Percentiles rank a stretch among this genome's conserved stretches.
Evolutionary conservation across 2,329 filamentous ascomycete species (phyloP).

Genomic region (Colletotrichum spinosum): DNA sequence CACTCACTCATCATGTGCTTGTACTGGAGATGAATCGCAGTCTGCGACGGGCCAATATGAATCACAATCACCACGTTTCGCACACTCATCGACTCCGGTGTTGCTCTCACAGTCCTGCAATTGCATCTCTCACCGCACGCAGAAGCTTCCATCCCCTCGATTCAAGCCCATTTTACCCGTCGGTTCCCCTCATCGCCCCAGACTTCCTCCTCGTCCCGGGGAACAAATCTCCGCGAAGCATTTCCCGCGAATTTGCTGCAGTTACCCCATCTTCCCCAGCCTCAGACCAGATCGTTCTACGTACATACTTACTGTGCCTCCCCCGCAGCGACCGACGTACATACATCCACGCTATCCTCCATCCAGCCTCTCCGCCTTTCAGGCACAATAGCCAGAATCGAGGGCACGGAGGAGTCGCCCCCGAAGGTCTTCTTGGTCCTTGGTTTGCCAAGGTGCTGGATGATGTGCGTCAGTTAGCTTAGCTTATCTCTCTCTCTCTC

Average conservation of each 20-base stretch:
- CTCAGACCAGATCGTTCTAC: neutral
- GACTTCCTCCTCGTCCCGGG: conserved; percentile 1
- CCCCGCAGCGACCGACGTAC: conserved; percentile 6
- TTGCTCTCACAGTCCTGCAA: no score
- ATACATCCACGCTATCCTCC: neutral
- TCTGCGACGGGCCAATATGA: no score
- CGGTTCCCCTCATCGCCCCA: conserved; percentile 1
- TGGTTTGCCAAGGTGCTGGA: no score
- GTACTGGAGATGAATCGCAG: no score
- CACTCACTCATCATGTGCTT: no score
- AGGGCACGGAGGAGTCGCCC: conserved; percentile 22
- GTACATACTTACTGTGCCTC: neutral
- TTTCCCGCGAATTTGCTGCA: conserved; percentile 4
- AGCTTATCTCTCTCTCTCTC: no score
- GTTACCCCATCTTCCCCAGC: conserved; percentile 7
- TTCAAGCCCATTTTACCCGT: conserved; percentile 2
- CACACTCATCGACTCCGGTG: no score
- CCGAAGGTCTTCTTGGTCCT: conserved; percentile 17
- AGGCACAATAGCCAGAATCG: neutral
- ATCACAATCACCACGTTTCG: no score
- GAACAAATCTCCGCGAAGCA: conserved; percentile 22
- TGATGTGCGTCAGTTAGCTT: no score
- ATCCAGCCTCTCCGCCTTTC: neutral
- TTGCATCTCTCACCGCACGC: neutral
- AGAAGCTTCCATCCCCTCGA: neutral